Evolutionary conservation across 352 stramenopile genomes (phyloP).

Genomic region (Phytophthora vignae): DNA sequence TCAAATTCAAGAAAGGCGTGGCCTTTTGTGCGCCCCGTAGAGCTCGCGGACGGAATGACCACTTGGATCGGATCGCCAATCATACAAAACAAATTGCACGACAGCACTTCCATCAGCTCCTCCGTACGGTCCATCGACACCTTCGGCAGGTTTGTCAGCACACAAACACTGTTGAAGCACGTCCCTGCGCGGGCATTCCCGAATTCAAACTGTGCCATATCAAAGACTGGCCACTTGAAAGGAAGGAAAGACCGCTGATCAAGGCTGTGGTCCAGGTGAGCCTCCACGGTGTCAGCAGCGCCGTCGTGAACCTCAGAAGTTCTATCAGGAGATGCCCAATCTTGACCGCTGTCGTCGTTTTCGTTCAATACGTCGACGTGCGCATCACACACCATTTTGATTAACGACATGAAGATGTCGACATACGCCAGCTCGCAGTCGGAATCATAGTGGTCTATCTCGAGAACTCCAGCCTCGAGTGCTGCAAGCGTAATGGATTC

Average conservation of each 20-base stretch:
- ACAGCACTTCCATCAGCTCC: slow-evolving; percentile 80
- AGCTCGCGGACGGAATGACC: slow-evolving; percentile 72
- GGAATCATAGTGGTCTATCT: slow-evolving; percentile 75
- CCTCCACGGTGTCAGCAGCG: slow-evolving; percentile 1
- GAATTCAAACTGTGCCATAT: slow-evolving; percentile 92
- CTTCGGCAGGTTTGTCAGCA: slow-evolving; percentile 83
- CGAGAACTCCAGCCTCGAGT: slow-evolving; percentile 64
- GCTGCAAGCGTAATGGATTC: slow-evolving; percentile 50
- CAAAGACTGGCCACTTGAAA: slow-evolving; percentile 91
- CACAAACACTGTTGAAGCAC: slow-evolving; percentile 86
- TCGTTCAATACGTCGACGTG: slow-evolving; percentile 58
- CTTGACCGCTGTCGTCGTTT: slow-evolving; percentile 4
- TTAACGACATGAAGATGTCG: slow-evolving; percentile 82
- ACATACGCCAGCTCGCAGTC: slow-evolving; percentile 82
- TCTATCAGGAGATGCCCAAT: slow-evolving; percentile 7
- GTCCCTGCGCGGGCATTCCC: slow-evolving; percentile 77
- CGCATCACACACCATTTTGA: slow-evolving; percentile 82
- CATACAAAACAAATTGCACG: slow-evolving; percentile 81
- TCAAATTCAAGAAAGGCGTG: slow-evolving; percentile 89
- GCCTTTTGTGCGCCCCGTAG: slow-evolving; percentile 72
- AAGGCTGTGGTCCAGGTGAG: slow-evolving; percentile 5
- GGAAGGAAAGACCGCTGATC: slow-evolving; percentile 43
- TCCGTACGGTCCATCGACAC: slow-evolving; percentile 79
- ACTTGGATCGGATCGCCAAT: slow-evolving; percentile 86
- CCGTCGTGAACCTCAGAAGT: neutral